Evolutionary conservation across 2,329 filamentous ascomycete species (phyloP).

Genomic region (Fusarium poae): DNA sequence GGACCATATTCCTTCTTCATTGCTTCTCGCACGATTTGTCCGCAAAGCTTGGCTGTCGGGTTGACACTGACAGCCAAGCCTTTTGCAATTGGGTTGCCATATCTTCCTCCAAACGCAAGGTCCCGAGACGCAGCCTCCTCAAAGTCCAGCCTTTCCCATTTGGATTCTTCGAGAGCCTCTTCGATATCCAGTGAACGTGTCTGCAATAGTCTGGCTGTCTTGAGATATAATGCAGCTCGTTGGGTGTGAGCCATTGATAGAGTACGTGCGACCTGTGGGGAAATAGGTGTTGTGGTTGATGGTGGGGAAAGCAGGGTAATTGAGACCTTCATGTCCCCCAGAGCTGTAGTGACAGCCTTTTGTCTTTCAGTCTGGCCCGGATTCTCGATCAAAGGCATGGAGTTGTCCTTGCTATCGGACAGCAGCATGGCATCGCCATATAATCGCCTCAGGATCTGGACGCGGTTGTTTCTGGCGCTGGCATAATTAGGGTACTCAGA

Average conservation of each 20-base stretch:
- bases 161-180: constrained; percentile 58
- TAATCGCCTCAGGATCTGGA: constrained; percentile 72
- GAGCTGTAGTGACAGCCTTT: constrained; percentile 56
- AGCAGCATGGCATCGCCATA: constrained; percentile 72
- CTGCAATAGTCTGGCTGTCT: constrained; percentile 65
- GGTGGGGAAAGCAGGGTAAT: constrained; percentile 70
- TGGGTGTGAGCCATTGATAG: constrained; percentile 80
- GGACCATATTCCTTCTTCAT: constrained; percentile 76
- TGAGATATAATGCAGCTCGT: constrained; percentile 73
- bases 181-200: constrained; percentile 57
- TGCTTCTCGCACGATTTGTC: constrained; percentile 76
- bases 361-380: constrained; percentile 55
- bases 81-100: constrained; percentile 75
- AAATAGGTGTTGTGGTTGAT: constrained; percentile 66
- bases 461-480: constrained; percentile 80
- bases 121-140: constrained; percentile 73
- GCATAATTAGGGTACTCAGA: constrained; percentile 73
- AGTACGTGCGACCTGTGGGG: constrained; percentile 73
- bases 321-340: constrained; percentile 69
- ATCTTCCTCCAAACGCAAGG: constrained; percentile 73
- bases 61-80: constrained; percentile 74
- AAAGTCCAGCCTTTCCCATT: constrained; percentile 68
- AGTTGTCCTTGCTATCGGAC: constrained; percentile 53
- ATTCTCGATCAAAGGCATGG: constrained; percentile 58
- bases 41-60: constrained; percentile 77